Evolutionary conservation across 2,329 filamentous ascomycete species (phyloP), one percentile per base, ranked within the genome.

Genomic region (Neocatenulostroma microsporum): DNA sequence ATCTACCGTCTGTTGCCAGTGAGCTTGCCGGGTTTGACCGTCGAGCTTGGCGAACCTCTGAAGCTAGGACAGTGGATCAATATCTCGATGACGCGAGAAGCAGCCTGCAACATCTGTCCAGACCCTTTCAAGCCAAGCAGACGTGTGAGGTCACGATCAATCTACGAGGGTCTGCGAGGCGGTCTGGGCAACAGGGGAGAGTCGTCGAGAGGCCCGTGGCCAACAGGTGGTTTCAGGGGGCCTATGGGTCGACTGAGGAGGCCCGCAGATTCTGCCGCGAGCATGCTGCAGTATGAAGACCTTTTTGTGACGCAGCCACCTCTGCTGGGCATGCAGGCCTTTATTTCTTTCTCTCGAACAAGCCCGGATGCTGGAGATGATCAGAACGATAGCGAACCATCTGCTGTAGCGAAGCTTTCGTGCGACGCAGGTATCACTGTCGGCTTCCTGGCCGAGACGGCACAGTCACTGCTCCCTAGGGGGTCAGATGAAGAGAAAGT

Each of bases 371-470:
- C 6, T 11, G 8, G 34, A 36, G 9, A 12, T 12, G 10, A 27
- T 26, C 34, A 19, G 12, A 29, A 19, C 5, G 24, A 11, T 21
- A 15, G n/a, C 25, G 29, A 40, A 14, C 31, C 32, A n/a, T 10
- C 20, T 4, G 30, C 30, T 15, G 39, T 37, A 31, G 48, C 48
- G 6, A 55, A 54, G 35, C 31, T 55, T 10, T 44, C 43, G 18
- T 53, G 52, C 40, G 47, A 55, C 28, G 43, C 50, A 4, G 54
- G 52, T 15, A 50, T 55, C 30, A 53, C 47, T 1, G 42, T 56
- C 4, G 54, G 48, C 5, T 54, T 54, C 29, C 36, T 56, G 19
- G 52, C 54, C 8, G 47, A 50, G 23, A 51, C 47, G 5, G 40
- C 47, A 2, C 37, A 46, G 29, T 46, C 48, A 4, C 29, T 53